Evolutionary conservation across 805 yeast genomes (phyloP).

Genomic region (Candida arabinofermentans): DNA sequence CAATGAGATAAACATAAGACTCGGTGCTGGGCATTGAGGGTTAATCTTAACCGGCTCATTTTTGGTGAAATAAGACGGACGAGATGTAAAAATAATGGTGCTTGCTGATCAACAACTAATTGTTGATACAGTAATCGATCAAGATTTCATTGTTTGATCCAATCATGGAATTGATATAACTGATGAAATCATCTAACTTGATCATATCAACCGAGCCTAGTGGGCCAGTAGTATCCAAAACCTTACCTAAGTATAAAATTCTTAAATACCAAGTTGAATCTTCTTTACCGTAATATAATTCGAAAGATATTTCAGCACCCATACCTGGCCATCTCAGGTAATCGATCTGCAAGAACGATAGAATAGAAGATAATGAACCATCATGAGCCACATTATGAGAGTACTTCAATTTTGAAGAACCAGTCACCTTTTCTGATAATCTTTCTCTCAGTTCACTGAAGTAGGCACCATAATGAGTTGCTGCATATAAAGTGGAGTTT

Average conservation of each 20-base stretch:
- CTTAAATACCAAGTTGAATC: constrained; percentile 29
- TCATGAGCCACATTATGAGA: constrained; percentile 42
- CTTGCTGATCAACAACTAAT: no score
- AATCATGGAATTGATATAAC: constrained; percentile 16
- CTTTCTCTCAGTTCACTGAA: constrained; percentile 33
- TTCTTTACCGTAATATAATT: constrained; percentile 30
- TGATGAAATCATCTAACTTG: constrained; percentile 11
- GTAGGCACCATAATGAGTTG: constrained; percentile 34
- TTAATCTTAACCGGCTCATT: no score
- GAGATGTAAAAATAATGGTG: no score
- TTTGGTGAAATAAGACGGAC: no score
- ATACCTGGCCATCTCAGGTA: constrained; percentile 44
- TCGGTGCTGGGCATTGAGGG: no score
- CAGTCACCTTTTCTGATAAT: constrained; percentile 27
- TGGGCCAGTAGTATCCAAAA: constrained; percentile 16
- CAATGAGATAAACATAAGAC: no score
- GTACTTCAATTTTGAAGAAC: constrained; percentile 28
- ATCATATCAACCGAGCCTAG: constrained; percentile 17
- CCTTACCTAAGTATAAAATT: constrained; percentile 34
- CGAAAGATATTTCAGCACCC: constrained; percentile 41
- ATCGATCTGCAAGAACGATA: constrained; percentile 33
- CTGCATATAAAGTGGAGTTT: constrained; percentile 34
- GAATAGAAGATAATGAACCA: constrained; percentile 33
- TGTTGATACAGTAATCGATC: constrained; percentile 7
- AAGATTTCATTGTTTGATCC: constrained; percentile 14